Conservation (phyloP, 768 basidiomycete species). For the Auriscalpium orientale region DNA sequence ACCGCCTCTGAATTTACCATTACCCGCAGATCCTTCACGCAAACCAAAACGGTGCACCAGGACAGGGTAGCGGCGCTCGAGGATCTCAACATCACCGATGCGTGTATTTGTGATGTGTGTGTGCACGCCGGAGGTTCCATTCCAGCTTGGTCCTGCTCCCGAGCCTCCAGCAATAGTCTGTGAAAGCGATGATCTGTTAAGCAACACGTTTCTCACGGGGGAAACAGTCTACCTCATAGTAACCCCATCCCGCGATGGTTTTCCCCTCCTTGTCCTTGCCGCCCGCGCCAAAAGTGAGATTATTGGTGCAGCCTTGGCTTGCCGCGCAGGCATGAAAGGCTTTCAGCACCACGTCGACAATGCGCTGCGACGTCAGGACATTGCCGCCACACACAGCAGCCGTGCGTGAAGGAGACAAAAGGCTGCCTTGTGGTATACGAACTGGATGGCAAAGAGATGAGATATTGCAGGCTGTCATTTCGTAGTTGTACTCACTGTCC, state of each 20-base stretch:
- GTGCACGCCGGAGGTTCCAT: constrained; percentile 90
- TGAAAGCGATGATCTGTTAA: too few relatives aligned
- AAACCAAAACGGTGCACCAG: constrained; percentile 78
- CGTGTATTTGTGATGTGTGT: constrained; percentile 92
- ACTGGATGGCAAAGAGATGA: constrained; percentile 35
- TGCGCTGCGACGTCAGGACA: constrained; percentile 85
- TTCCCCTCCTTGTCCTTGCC: constrained; percentile 81
- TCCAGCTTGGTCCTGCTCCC: constrained; percentile 84
- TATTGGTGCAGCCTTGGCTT: constrained; percentile 91
- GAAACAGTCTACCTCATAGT: constrained; percentile 55
- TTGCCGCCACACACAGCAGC: constrained; percentile 94
- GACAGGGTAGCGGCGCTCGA: constrained; percentile 92
- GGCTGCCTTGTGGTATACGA: constrained; percentile 68
- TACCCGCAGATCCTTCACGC: constrained; percentile 60
- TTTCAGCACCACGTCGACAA: constrained; percentile 88
- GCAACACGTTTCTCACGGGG: constrained; percentile 1
- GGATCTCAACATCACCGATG: constrained; percentile 88
- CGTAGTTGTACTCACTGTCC: constrained; percentile 41
- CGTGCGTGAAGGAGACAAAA: constrained; percentile 76
- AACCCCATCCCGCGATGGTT: constrained; percentile 79
- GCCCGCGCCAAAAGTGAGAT: constrained; percentile 82
- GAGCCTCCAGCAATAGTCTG: constrained; percentile 93
- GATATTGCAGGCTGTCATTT: background rate
- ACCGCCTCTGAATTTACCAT: constrained; percentile 70
- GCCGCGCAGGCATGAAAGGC: constrained; percentile 90